A percentile compares a stretch with the other conserved stretches of the same genome.
These are phyloP conservation scores for Annulohypoxylon moriforme DNA, from an alignment of 495 filamentous ascomycete genomes.

Conservation along the genomic window DNA sequence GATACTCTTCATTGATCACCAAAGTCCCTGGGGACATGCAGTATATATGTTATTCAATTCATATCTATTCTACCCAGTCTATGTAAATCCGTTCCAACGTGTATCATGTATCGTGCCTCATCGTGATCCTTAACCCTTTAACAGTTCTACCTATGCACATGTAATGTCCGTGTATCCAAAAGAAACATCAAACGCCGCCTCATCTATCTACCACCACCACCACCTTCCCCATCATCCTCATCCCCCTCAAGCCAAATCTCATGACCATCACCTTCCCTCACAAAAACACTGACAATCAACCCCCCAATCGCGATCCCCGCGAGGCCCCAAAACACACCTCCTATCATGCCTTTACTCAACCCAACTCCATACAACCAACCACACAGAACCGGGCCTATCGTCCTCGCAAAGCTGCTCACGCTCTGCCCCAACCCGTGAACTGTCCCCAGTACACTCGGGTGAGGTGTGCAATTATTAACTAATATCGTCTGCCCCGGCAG, in stretches of 20 bases:
- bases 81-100: neutral
- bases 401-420: constrained; percentile 75
- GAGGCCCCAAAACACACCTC: constrained; percentile 81
- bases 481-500: constrained; percentile 81
- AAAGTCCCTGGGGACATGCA: neutral
- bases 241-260: constrained; percentile 76
- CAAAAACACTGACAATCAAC: constrained; percentile 69
- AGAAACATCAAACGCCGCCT: neutral
- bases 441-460: constrained; percentile 82
- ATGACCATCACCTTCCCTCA: constrained; percentile 79
- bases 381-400: constrained; percentile 77
- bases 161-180: neutral
- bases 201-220: constrained; percentile 15
- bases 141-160: neutral
- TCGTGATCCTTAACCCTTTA: constrained; percentile 1
- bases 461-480: constrained; percentile 85
- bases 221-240: constrained; percentile 58
- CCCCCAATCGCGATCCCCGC: constrained; percentile 71
- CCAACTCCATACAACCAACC: constrained; percentile 79
- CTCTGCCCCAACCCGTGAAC: constrained; percentile 85
- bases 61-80: constrained; percentile 9
- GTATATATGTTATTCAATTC: neutral
- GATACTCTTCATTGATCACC: neutral
- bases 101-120: constrained; percentile 12
- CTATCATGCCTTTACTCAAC: constrained; percentile 74